Conservation (phyloP, 1,284 basidiomycete species). For the Trametes hirsuta region DNA sequence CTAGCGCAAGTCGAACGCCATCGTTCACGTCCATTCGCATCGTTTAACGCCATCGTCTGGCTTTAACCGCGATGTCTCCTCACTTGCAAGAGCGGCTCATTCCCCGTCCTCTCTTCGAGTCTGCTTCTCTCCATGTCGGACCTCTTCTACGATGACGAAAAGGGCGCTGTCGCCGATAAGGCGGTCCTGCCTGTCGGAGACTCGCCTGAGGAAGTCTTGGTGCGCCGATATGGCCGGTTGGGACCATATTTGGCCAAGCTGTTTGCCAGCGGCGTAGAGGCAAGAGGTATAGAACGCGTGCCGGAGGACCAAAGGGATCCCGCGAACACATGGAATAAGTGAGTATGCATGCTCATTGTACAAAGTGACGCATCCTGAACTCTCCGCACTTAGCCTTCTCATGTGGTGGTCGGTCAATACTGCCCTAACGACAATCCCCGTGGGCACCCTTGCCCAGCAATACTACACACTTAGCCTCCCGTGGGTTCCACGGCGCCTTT, state of each 20-base stretch:
- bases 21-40: too few relatives aligned
- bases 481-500: constrained; percentile 24
- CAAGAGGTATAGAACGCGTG: constrained; percentile 54
- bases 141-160: constrained; percentile 30
- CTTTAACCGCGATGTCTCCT: not conserved
- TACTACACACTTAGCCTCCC: constrained; percentile 55
- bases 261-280: constrained; percentile 52
- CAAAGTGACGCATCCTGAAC: not conserved
- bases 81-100: not conserved
- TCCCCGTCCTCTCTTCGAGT: not conserved
- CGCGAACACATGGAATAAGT: constrained; percentile 56
- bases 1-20: too few relatives aligned
- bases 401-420: constrained; percentile 59
- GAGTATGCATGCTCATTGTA: constrained; percentile 13
- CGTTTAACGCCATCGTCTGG: not conserved
- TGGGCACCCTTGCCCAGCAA: constrained; percentile 59
- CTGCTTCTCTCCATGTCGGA: constrained; percentile 22
- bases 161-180: constrained; percentile 20
- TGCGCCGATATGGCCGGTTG: constrained; percentile 40
- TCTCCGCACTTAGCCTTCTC: constrained; percentile 38
- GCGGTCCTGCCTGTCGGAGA: constrained; percentile 2
- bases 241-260: constrained; percentile 43
- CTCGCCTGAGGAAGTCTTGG: constrained; percentile 39
- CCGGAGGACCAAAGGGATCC: constrained; percentile 50
- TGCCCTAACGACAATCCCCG: constrained; percentile 57